These are phyloP conservation scores for Botrytis aclada DNA, from an alignment of 2,329 filamentous ascomycete species.

Conservation along the genomic window DNA sequence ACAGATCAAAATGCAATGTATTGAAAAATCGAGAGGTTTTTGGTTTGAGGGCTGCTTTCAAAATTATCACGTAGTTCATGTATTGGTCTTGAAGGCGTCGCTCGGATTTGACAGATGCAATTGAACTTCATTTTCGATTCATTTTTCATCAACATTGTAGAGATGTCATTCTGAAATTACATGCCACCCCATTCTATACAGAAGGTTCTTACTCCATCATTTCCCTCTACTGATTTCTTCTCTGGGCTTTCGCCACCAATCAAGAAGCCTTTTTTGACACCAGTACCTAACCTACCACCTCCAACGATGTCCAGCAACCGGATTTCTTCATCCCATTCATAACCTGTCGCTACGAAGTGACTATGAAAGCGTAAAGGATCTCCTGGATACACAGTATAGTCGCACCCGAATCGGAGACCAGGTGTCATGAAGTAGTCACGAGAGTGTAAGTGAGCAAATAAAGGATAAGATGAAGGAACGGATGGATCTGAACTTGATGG, in stretches of 20 bases:
- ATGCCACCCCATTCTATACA: constrained; percentile 94
- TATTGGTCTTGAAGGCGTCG: neutral
- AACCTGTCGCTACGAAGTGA: constrained; percentile 83
- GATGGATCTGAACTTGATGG: constrained; percentile 36
- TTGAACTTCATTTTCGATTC: neutral
- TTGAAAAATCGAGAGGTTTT: neutral
- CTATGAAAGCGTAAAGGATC: constrained; percentile 94
- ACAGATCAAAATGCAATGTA: neutral
- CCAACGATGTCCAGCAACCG: constrained; percentile 80
- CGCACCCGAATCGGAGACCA: constrained; percentile 88
- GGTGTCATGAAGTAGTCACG: constrained; percentile 85
- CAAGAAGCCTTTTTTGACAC: constrained; percentile 93
- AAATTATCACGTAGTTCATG: neutral
- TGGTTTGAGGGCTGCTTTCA: neutral
- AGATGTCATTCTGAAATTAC: constrained; percentile 48
- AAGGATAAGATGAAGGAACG: constrained; percentile 59
- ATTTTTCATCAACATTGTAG: neutral
- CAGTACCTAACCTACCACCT: constrained; percentile 83
- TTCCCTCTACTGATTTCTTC: constrained; percentile 34
- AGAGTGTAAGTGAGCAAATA: constrained; percentile 77
- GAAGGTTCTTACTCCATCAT: constrained; percentile 63
- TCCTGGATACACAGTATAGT: constrained; percentile 92
- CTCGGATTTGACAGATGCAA: neutral
- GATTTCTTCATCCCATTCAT: constrained; percentile 85
- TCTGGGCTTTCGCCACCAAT: constrained; percentile 64